These are phyloP conservation scores for Lactifluus echinatus DNA, from an alignment of 768 basidiomycete genomes.

Conservation along the genomic window DNA sequence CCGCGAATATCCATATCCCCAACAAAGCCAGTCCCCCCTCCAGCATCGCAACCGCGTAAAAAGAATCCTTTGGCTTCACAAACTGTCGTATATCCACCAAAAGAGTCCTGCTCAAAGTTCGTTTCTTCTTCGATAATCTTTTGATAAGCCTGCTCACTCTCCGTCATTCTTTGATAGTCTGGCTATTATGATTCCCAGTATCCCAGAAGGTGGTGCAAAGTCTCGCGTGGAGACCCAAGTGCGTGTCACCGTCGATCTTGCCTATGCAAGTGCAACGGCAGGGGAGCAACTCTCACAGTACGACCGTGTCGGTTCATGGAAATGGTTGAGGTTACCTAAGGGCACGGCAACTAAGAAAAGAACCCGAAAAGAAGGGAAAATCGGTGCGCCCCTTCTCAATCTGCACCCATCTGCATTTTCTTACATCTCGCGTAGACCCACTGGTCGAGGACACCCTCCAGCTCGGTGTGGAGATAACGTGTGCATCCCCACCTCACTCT, in stretches of 20 bases:
- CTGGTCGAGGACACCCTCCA: slow-evolving; percentile 60
- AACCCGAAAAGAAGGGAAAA: slow-evolving; percentile 76
- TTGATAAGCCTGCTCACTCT: neutral
- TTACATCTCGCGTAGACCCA: slow-evolving; percentile 40
- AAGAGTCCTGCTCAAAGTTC: slow-evolving; percentile 70
- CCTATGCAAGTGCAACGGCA: slow-evolving; percentile 52
- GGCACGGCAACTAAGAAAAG: slow-evolving; percentile 80
- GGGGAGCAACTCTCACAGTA: slow-evolving; percentile 51
- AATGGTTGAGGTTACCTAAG: slow-evolving; percentile 72
- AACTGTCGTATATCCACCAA: slow-evolving; percentile 60
- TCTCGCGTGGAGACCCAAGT: slow-evolving; percentile 95
- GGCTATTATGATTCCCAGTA: slow-evolving; percentile 73
- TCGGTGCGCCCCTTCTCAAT: slow-evolving; percentile 40
- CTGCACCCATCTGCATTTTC: neutral
- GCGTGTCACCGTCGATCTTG: slow-evolving; percentile 72
- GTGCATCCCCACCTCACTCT: slow-evolving; percentile 70
- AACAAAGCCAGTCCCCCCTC: slow-evolving; percentile 63
- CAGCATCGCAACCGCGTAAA: slow-evolving; percentile 49
- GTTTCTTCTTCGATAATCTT: slow-evolving; percentile 23
- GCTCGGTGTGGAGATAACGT: slow-evolving; percentile 66
- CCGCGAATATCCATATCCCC: slow-evolving; percentile 33
- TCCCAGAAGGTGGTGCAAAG: slow-evolving; percentile 78
- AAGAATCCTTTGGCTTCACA: slow-evolving; percentile 43
- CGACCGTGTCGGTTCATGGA: slow-evolving; percentile 83
- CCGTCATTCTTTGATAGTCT: slow-evolving; percentile 37